Evolutionary conservation across 2,329 filamentous ascomycete genomes (phyloP), one percentile per base, ranked within the genome.

Genomic region (Pseudocercospora cruenta): DNA sequence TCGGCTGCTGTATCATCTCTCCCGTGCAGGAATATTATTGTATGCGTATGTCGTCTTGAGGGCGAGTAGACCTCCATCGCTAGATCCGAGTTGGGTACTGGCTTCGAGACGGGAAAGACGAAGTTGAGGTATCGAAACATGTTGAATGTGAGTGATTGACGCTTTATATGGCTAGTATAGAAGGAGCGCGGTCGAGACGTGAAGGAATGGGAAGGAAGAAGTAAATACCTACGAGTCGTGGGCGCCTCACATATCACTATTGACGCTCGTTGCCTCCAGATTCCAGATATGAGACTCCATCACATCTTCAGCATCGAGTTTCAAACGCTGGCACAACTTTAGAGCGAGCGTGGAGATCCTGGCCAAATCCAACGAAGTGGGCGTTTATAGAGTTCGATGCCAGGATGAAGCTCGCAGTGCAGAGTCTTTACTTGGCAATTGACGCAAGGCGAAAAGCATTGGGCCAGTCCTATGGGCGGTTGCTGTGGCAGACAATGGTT

Each of bases 21-120:
- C 5, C 81, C 82, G 58, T 85, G 82, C 10, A 85, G 78, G 47
- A 83, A 77, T 43, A 85, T 82, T 47, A 84, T 66, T 0, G 81
- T 84, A 58, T 84, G 80, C 0, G 78, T 81, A 62, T 84, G 82
- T 5, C 47, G 24, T 16, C 36, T 36, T 19, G 49, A 43, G 12
- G 64, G 64, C 26, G 62, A 33, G 47, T 59, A 66, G 54, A 60
- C 21, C 7, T 62, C 57, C 57, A 59, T 59, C 3, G 19, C 57
- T 2, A 55, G 24, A 31, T 55, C 51, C 5, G 51, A 55, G 24
- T 59, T 24, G 21, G 33, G 57, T 2, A 59, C 31, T 14, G 57
- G 57, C 19, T 59, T 47, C 10, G 57, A 59, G 57, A 59, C 33
- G 39, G 33, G 33, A 47, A 59, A 59, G 39, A 59, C 39, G 33